Base-by-base conservation (phyloP, 345 rosid genomes). In the Linum tenue region DNA sequence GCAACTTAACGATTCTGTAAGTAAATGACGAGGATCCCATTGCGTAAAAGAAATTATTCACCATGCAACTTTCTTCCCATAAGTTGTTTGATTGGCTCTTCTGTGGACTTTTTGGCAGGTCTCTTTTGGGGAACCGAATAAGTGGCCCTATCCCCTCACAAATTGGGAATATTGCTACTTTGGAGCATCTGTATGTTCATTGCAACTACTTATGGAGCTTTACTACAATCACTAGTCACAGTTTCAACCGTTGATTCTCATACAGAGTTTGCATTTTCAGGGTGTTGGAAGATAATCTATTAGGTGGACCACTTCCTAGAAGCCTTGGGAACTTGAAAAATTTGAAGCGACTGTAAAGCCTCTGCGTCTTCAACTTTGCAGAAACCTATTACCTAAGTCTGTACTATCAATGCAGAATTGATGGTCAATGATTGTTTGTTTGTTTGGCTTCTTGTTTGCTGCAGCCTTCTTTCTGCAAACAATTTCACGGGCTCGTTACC, bases 401-500 rank as follows among this genome's bases (percentile, higher is more conserved):
- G 53, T 48, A 12, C 14, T 2, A 9, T 5, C 3, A 48, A 48
- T 48, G 14, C 53, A 48, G 7, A 15, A 48, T 15, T 48, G 14
- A 5, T 48, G 12, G 15, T 22, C 31, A 22, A 22, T 22, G 31
- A 22, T 48, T 48, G 11, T 48, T 48, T 48, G 44, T 41, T 41
- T 41, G 44, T 41, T 4, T 55, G 14, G 6, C 35, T 9, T 65
- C 43, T 15, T 22, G 35, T 0, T 36, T 37, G 35, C 5, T 72
- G 73, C 80, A 94, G 97, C 36, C 76, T 74, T 58, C 86, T 90
- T 42, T 84, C 96, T 56, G 74, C 88, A 9, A 94, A 90, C 82
- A 90, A 86, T 63, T 80, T 94, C 57, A 78, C 82, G 0, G 97
- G 96, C 66, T 63, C 51, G 31, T 84, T 94, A 75, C 99, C 99